Base-by-base conservation (phyloP, 148 eudicot genomes). In the Persicaria tinctoria region DNA sequence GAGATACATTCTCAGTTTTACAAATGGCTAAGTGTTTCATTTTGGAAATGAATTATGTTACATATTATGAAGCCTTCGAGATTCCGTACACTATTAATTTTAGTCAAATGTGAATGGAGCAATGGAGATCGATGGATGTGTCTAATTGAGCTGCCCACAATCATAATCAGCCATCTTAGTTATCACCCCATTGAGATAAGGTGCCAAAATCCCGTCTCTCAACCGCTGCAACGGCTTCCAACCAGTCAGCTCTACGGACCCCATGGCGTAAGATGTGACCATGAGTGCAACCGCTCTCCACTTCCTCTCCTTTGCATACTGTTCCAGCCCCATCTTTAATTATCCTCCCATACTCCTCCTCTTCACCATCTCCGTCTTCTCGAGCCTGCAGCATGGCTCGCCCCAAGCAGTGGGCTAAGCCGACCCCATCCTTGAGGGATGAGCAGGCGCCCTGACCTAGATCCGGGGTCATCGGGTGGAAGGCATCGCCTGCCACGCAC, bases 401-500 rank as follows among this genome's bases (percentile, higher is more conserved):
- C 4, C 77, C 88, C 4, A 89, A 75, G 62, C 82, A 78, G 80
- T 85, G 75, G 6, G 84, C 88, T 0, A 88, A 48, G 46, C 80
- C 69, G 41, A 88, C 76, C 13, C 80, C 81, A 14, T 86, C 92
- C 63, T 89, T 90, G 6, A 89, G 47, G 1, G 89, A 76, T 1
- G 87, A 47, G 16, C 92, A 83, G 0, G 81, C 90, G 2, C 92
- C 90, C 57, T 89, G 90, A 20, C 84, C 90, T 4, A 86, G 6
- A 73, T 84, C 85, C 11, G 91, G 87, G 10, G 88, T 88, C 91
- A 86, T 86, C 4, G 87, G 86, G 56, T 88, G 91, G 46, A 85
- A 73, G 0, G 91, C 91, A n/a, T 88, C 91, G 0, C 91, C 91
- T 0, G n/a, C n/a, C n/a, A n/a, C n/a, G n/a, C n/a, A n/a, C n/a